These are phyloP conservation scores for Fusarium sp. DNA, from an alignment of 2,329 filamentous ascomycete genomes.

Conservation along the genomic window DNA sequence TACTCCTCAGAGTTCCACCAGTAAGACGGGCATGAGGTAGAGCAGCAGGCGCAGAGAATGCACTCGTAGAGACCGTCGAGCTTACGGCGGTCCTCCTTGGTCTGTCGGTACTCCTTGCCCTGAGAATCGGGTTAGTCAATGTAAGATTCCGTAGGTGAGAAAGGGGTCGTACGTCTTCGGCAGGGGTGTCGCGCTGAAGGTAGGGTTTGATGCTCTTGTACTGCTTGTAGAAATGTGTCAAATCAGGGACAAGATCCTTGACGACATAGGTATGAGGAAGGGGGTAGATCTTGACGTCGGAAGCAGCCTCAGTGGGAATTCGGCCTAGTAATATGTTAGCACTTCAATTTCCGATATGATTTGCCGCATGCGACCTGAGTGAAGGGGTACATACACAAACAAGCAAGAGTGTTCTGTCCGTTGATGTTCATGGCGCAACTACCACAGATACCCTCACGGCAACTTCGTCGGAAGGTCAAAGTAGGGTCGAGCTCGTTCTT, in stretches of 20 bases:
- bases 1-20: conserved; percentile 99
- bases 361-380: conserved; percentile 37
- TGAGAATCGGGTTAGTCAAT: conserved; percentile 47
- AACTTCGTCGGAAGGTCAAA: conserved; percentile 93
- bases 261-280: conserved; percentile 98
- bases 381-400: conserved; percentile 74
- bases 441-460: conserved; percentile 97
- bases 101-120: conserved; percentile 93
- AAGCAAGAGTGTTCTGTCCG: conserved; percentile 96
- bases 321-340: conserved; percentile 69
- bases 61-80: conserved; percentile 98
- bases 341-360: conserved; percentile 26
- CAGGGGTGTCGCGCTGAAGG: conserved; percentile 86
- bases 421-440: conserved; percentile 99
- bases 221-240: conserved; percentile 99
- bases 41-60: conserved; percentile 99
- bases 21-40: conserved; percentile 98
- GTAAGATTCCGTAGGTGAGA: background rate
- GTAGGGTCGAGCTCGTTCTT: conserved; percentile 99
- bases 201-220: conserved; percentile 99
- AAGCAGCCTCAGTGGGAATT: conserved; percentile 82
- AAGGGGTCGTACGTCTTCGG: conserved; percentile 71
- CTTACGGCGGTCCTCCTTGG: conserved; percentile 91
- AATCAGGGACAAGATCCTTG: conserved; percentile 96
- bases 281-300: conserved; percentile 94